These are phyloP conservation scores for Candida dajiaensis DNA, from an alignment of 805 yeast species.

Conservation along the genomic window DNA sequence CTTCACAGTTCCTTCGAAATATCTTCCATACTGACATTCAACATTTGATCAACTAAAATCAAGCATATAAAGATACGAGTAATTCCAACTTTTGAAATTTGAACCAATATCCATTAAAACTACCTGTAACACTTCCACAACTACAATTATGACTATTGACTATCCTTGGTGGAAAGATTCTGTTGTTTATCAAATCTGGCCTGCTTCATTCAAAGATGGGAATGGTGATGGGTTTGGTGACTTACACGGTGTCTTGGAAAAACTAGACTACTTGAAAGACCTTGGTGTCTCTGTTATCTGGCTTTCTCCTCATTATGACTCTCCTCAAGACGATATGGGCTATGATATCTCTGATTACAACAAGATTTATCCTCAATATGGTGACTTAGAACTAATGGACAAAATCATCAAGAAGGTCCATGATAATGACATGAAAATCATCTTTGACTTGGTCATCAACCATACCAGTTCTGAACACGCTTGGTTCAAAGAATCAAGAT, in stretches of 20 bases:
- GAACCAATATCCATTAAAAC: not conserved
- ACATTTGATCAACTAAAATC: too few relatives aligned
- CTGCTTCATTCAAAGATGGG: slow-evolving; percentile 54
- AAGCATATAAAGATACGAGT: not conserved
- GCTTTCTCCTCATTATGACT: slow-evolving; percentile 53
- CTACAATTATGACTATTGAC: slow-evolving; percentile 3
- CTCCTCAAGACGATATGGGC: slow-evolving; percentile 61
- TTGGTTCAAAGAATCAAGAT: slow-evolving; percentile 53
- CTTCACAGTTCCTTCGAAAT: not conserved
- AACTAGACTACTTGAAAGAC: slow-evolving; percentile 43
- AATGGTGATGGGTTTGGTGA: slow-evolving; percentile 58
- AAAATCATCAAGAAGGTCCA: slow-evolving; percentile 41
- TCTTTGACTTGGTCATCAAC: slow-evolving; percentile 53
- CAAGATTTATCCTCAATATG: slow-evolving; percentile 45
- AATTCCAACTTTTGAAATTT: not conserved
- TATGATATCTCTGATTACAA: slow-evolving; percentile 53
- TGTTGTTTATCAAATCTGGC: slow-evolving; percentile 53
- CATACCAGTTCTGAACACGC: slow-evolving; percentile 51
- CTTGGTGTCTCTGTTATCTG: slow-evolving; percentile 49
- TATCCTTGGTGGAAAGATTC: slow-evolving; percentile 51
- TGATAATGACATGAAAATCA: slow-evolving; percentile 43
- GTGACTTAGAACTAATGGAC: slow-evolving; percentile 48
- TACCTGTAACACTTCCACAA: not conserved
- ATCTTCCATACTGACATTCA: too few relatives aligned
- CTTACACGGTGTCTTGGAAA: slow-evolving; percentile 45